Base-by-base conservation (phyloP, 1,284 basidiomycete genomes). In the Thecaphora frezii region DNA sequence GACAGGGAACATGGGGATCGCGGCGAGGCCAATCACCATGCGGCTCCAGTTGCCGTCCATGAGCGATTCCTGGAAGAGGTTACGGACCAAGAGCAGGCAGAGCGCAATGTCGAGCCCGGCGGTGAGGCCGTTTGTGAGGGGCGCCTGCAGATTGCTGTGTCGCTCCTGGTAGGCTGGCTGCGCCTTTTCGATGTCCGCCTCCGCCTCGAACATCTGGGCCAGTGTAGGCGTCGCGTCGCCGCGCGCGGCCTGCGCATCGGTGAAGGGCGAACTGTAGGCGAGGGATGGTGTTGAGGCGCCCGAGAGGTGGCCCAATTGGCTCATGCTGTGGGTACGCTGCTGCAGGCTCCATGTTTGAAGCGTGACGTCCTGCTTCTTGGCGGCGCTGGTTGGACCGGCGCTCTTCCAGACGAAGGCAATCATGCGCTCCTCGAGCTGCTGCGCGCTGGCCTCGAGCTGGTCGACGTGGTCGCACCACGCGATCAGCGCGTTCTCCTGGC, bases 391-490 rank as follows among this genome's bases (percentile, higher is more conserved):
- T n/a, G 46, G 41, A 38, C 26, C 51, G 21, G 59, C 61, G 44
- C 51, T 59, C 13, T 30, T 44, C 90, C 90, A 91, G 40, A 91
- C 85, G 52, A 90, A 86, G 66, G 87, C 86, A 81, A 91, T 89
- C 71, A 93, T 82, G 74, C 87, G 87, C 40, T 86, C 85, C 65
- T 91, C 88, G 65, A 91, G 86, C 50, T 87, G 86, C 47, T 77
- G 73, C 0, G 77, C 77, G 7, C 44, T 57, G 5, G 54, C 62
- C 45, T 63, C 47, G 25, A 58, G 48, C 23, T 52, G 42, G 42
- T 66, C 87, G 48, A 90, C 83, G 66, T 86, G 82, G 76, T 91
- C 89, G 9, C 87, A 85, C 89, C 89, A 91, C 38, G 88, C 83
- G 43, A 89, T 82, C 38, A 91, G 81, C 16, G 88, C 86, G 25